phyloP scores from a whole-genome alignment of 129 eudicot genomes.

The Ambrosia trifida region DNA sequence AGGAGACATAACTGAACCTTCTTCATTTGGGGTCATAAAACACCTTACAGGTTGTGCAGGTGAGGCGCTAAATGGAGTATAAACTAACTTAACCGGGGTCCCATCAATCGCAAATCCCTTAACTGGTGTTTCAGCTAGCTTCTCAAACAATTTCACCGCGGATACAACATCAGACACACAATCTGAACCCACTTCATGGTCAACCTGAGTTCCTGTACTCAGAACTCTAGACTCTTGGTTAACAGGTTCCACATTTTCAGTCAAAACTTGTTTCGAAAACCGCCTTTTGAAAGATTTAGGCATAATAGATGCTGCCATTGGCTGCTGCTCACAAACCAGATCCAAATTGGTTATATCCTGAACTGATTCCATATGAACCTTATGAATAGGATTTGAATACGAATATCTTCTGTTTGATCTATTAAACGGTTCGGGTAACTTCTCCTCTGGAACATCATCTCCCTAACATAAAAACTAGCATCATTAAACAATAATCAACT shows the following conservation, averaged over 20 bases:
- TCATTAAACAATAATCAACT: neutral
- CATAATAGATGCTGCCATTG: conserved; percentile 48
- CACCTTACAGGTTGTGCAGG: conserved; percentile 56
- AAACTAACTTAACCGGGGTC: conserved; percentile 45
- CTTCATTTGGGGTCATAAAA: conserved; percentile 60
- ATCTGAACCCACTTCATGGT: conserved; percentile 1
- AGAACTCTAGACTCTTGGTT: conserved; percentile 22
- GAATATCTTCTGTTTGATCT: conserved; percentile 15
- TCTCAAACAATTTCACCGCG: conserved; percentile 16
- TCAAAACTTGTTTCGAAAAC: conserved; percentile 44
- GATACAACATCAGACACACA: conserved; percentile 24
- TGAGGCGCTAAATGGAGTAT: conserved; percentile 69
- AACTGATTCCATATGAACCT: neutral
- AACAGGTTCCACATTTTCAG: neutral
- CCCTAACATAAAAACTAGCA: conserved; percentile 36
- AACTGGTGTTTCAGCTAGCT: conserved; percentile 48
- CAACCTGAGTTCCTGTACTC: neutral
- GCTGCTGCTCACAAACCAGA: conserved; percentile 13
- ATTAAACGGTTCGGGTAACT: conserved; percentile 58
- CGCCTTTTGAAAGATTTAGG: conserved; percentile 53
- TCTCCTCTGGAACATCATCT: conserved; percentile 69
- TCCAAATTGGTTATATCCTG: neutral
- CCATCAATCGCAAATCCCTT: conserved; percentile 38
- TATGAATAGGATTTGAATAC: conserved; percentile 2
- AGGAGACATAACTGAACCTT: conserved; percentile 34